phyloP scores from a whole-genome alignment of 768 basidiomycete species.

The Lepiota venenata region DNA sequence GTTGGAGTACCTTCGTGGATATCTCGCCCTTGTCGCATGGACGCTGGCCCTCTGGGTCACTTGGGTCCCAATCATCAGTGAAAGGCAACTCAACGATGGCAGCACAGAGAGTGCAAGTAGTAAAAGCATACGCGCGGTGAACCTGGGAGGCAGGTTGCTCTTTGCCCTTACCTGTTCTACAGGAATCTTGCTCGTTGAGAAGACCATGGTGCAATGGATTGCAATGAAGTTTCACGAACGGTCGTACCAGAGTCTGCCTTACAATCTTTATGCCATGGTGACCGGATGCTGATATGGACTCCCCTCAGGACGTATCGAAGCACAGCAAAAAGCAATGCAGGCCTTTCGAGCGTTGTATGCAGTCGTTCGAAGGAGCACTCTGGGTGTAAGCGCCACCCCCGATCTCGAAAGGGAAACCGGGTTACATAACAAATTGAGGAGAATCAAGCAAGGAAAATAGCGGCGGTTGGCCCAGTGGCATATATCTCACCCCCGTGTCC shows the following conservation, averaged over 20 bases:
- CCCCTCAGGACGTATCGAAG: background rate
- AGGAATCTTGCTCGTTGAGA: background rate
- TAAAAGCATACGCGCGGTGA: background rate
- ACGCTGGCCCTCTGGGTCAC: slow-evolving; percentile 2
- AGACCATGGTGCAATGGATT: slow-evolving; percentile 2
- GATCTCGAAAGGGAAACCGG: background rate
- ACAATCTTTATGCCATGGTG: background rate
- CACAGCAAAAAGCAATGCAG: background rate
- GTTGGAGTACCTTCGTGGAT: slow-evolving; percentile 3
- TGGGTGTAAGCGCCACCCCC: background rate
- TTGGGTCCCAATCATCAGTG: slow-evolving; percentile 2
- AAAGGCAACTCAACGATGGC: background rate
- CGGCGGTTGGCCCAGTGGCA: background rate
- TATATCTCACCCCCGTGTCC: background rate
- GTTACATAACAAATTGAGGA: background rate
- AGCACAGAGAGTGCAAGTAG: background rate
- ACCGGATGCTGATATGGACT: background rate
- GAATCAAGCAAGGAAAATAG: too few relatives aligned
- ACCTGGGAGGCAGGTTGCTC: slow-evolving; percentile 1
- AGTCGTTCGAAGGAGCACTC: background rate
- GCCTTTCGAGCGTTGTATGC: background rate
- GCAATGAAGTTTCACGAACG: slow-evolving; percentile 6
- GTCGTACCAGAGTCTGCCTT: background rate
- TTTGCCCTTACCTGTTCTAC: background rate
- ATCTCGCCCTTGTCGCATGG: slow-evolving; percentile 2